Percentiles rank a stretch among this genome's conserved stretches.
Evolutionary conservation across 441 rosid genomes (phyloP).

Genomic region (California macrophylla): DNA sequence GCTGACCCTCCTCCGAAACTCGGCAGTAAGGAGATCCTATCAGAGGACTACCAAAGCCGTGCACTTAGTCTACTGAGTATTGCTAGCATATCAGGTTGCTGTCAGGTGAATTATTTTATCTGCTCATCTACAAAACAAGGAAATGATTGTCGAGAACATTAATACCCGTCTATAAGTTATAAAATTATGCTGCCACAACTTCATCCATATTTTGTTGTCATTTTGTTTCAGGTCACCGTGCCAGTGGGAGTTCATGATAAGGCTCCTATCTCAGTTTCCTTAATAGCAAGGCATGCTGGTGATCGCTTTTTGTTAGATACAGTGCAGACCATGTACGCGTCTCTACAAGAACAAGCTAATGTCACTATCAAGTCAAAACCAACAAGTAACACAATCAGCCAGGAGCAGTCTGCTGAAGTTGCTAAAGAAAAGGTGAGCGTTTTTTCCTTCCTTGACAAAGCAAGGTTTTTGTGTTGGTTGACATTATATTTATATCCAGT

Average conservation of each 20-base stretch:
- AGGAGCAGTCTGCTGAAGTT: slow-evolving; percentile 56
- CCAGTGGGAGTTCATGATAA: slow-evolving; percentile 74
- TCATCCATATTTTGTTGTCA: neutral
- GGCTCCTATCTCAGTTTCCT: slow-evolving; percentile 78
- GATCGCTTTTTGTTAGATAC: slow-evolving; percentile 86
- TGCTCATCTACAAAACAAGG: neutral
- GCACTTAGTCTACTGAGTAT: slow-evolving; percentile 60
- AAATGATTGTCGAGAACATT: neutral
- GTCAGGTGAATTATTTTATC: slow-evolving; percentile 52
- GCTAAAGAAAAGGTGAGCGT: slow-evolving; percentile 84
- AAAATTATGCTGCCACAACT: neutral
- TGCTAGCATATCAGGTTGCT: slow-evolving; percentile 90
- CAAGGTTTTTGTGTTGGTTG: neutral
- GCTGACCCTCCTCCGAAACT: slow-evolving; percentile 74
- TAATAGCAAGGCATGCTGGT: slow-evolving; percentile 75
- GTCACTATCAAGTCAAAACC: slow-evolving; percentile 41
- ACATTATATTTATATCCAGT: neutral
- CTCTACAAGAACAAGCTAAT: slow-evolving; percentile 66
- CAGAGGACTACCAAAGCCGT: slow-evolving; percentile 56
- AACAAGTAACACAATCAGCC: slow-evolving; percentile 30
- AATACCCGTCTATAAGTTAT: neutral
- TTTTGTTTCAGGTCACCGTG: slow-evolving; percentile 59
- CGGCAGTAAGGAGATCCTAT: slow-evolving; percentile 60
- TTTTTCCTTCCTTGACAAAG: slow-evolving; percentile 4
- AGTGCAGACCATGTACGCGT: slow-evolving; percentile 49